Evolutionary conservation across 2,329 filamentous ascomycete species (phyloP), one percentile per base, ranked within the genome.

Genomic region (Neopestalotiopsis sp.): DNA sequence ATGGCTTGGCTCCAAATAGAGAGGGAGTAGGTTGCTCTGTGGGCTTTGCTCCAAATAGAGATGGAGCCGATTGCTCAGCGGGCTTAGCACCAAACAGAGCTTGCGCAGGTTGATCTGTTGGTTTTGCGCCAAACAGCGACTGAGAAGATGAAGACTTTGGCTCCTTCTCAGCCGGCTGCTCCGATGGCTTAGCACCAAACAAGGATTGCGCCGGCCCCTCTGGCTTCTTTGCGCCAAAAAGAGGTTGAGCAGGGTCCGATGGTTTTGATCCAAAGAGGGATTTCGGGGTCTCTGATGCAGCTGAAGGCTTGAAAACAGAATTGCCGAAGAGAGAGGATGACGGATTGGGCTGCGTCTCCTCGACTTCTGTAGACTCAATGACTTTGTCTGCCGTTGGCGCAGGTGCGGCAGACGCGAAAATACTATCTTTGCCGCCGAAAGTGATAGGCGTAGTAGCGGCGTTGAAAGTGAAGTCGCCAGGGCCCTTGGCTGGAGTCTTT

Each of bases 341-440:
- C 28, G 40, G 34, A 38, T 7, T 67, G 24, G 69, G 78, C n/a
- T 77, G 70, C 9, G 76, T 69, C 67, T 76, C 66, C n/a, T 75
- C 73, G 9, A 76, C 62, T 32, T 80, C 78, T 20, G 73, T 67
- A 32, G 78, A 74, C 68, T 81, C 81, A 57, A 69, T 65, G 13
- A 71, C 30, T 38, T 69, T 38, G 24, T 67, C 56, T 67, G 52
- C 12, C 12, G 32, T n/a, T 10, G 74, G 62, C 49, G 72, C 69
- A 14, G 79, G 75, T 73, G 84, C 82, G 9, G 79, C 69, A n/a
- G 79, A 75, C 58, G 83, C 82, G 34, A 66, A 59, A 12, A 52
- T 68, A 49, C 30, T 68, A 45, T 24, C 40, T n/a, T 64, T 64
- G 34, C 38, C 28, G 12, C 73, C 71, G 30, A 78, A 78, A 57